Percentiles rank a stretch among this genome's conserved stretches.
phyloP scores from a whole-genome alignment of 176 grass and related monocot species.

The Oryza longistaminata region DNA sequence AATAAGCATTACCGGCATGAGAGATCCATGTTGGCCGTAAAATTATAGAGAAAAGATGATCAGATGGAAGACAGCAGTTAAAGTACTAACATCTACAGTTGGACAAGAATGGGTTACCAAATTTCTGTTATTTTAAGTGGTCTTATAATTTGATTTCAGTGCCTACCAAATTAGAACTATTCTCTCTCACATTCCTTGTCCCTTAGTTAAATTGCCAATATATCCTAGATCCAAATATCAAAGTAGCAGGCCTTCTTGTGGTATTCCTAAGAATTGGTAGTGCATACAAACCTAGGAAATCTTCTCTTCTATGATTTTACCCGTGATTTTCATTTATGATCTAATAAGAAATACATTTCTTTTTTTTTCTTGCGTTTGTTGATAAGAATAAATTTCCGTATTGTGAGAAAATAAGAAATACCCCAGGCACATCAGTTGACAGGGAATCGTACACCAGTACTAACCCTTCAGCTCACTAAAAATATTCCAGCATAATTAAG shows the following conservation, averaged over 20 bases:
- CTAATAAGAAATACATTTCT: not conserved
- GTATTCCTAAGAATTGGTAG: not conserved
- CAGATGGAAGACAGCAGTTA: not conserved
- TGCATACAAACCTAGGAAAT: not conserved
- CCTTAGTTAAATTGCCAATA: not conserved
- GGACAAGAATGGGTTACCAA: conserved; percentile 4
- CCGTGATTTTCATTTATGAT: not conserved
- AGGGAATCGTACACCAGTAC: not conserved
- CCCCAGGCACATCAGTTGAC: not conserved
- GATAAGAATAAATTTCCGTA: not conserved
- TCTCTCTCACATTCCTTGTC: not conserved
- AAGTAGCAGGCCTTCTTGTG: not conserved
- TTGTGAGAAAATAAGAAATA: not conserved
- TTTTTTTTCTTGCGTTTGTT: not conserved
- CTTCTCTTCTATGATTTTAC: not conserved
- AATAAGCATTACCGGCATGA: conserved; percentile 25
- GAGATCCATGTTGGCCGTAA: conserved; percentile 20
- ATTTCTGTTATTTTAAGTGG: not conserved
- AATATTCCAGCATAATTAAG: not conserved
- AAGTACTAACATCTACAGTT: not conserved
- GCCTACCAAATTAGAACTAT: not conserved
- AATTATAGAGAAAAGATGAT: not conserved
- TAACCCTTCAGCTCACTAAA: not conserved
- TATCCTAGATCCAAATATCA: not conserved
- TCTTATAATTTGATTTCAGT: not conserved